Percentiles rank a stretch among this genome's conserved stretches.
phyloP scores from a whole-genome alignment of 2,329 filamentous ascomycete genomes.

The Pleomassaria siparia region DNA sequence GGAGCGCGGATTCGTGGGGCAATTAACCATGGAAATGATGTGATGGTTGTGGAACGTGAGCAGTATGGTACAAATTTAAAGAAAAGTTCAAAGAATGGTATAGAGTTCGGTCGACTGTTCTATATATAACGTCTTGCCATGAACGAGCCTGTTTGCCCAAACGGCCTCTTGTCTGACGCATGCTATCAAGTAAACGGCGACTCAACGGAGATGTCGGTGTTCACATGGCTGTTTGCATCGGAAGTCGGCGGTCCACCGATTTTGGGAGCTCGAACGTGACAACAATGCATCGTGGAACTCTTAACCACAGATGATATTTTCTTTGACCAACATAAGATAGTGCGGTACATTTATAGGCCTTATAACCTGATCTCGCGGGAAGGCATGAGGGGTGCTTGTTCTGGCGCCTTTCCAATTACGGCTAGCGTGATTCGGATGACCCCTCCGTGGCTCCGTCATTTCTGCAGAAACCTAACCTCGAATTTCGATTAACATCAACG shows the following conservation, averaged over 20 bases:
- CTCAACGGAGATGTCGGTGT: background rate
- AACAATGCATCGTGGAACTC: too few species aligned
- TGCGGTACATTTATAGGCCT: too few species aligned
- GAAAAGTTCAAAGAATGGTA: too few species aligned
- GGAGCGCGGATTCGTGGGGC: too few species aligned
- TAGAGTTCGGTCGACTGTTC: background rate
- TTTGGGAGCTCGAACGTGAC: background rate
- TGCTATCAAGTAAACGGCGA: background rate
- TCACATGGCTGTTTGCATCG: slow-evolving; percentile 4
- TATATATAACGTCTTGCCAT: background rate
- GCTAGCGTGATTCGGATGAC: background rate
- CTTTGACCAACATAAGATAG: too few species aligned
- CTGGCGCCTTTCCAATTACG: background rate
- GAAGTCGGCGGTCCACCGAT: background rate
- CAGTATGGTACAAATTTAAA: background rate
- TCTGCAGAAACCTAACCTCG: slow-evolving; percentile 22
- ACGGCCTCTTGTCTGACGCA: background rate
- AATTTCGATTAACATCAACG: slow-evolving; percentile 23
- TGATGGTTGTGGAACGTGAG: background rate
- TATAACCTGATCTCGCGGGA: too few species aligned
- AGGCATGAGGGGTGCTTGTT: background rate
- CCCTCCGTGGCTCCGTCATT: slow-evolving; percentile 22
- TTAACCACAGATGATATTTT: too few species aligned
- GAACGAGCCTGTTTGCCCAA: background rate
- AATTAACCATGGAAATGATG: background rate